Evolutionary conservation across 176 grass and related monocot species (phyloP).

Genomic region (Miscanthus lutarioriparius): DNA sequence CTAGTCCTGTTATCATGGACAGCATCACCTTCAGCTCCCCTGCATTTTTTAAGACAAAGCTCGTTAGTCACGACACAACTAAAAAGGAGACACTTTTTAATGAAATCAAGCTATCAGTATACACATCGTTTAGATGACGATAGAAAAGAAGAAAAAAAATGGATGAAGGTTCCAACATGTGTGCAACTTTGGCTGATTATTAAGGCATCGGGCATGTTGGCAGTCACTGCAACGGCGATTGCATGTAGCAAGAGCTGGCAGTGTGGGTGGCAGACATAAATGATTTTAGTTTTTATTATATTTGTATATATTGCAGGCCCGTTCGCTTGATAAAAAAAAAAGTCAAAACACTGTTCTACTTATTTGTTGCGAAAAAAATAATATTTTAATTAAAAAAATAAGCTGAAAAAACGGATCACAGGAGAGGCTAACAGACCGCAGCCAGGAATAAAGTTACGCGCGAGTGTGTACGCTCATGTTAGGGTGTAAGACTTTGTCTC

Average conservation of each 20-base stretch:
- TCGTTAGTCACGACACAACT: background rate
- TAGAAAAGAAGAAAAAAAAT: background rate
- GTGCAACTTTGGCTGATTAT: background rate
- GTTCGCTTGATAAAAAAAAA: too few species aligned
- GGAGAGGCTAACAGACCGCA: too few species aligned
- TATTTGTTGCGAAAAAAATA: too few species aligned
- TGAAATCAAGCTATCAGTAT: background rate
- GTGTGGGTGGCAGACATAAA: background rate
- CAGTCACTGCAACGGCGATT: slow-evolving; percentile 8
- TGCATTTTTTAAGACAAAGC: slow-evolving; percentile 20
- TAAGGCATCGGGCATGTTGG: background rate
- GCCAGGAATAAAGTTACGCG: background rate
- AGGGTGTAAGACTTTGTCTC: slow-evolving; percentile 7
- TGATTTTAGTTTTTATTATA: background rate
- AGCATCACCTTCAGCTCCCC: slow-evolving; percentile 79
- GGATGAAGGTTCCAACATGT: slow-evolving; percentile 1
- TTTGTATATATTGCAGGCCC: background rate
- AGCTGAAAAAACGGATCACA: too few species aligned
- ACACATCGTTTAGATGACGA: background rate
- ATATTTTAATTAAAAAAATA: too few species aligned
- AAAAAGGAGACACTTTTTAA: background rate
- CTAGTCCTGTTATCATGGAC: slow-evolving; percentile 63
- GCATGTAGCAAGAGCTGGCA: slow-evolving; percentile 22
- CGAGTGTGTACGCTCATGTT: background rate
- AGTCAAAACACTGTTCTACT: too few species aligned